Conservation (phyloP, 345 rosid genomes). For the Orychophragmus violaceus region DNA sequence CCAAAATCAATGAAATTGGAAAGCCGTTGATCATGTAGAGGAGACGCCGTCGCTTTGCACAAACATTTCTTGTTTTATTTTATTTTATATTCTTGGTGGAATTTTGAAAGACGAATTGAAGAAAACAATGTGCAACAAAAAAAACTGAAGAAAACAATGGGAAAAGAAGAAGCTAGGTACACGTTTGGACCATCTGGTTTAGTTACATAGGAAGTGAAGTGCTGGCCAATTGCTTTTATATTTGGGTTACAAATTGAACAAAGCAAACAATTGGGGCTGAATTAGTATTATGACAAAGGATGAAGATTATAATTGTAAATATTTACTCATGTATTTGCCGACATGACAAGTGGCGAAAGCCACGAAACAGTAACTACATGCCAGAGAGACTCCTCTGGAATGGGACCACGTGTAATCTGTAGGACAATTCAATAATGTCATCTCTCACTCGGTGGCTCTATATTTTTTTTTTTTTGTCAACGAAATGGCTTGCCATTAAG, state of each 20-base stretch:
- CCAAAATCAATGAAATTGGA: not conserved
- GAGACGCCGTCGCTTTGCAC: not conserved
- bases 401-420: slow-evolving; percentile 12
- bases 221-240: not conserved
- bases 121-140: not conserved
- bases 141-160: not conserved
- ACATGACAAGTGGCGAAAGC: slow-evolving; percentile 21
- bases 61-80: not conserved
- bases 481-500: too few relatives aligned
- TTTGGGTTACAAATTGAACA: not conserved
- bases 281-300: not conserved
- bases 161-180: not conserved
- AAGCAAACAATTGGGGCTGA: not conserved
- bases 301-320: not conserved
- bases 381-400: slow-evolving; percentile 14
- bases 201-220: not conserved
- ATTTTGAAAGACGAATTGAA: not conserved
- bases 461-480: too few relatives aligned
- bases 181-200: not conserved
- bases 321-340: not conserved
- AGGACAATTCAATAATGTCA: slow-evolving; percentile 14
- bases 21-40: not conserved
- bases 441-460: not conserved
- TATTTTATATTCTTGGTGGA: not conserved
- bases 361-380: not conserved